Percentiles rank a stretch among this genome's conserved stretches.
Evolutionary conservation across 2,329 filamentous ascomycete genomes (phyloP).

Genomic region (Mariannaea elegans): DNA sequence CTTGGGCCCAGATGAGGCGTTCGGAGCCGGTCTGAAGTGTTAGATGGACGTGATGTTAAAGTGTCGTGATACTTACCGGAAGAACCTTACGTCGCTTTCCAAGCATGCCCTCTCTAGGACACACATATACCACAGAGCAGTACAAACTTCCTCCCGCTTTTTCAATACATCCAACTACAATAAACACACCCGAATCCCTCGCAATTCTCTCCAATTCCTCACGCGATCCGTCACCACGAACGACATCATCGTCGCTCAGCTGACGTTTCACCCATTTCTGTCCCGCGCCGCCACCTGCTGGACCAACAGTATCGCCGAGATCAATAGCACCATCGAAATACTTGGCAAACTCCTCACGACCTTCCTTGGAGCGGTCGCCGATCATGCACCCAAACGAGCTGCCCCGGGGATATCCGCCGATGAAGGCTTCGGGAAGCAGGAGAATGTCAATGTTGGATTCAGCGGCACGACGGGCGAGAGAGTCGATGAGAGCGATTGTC

Average conservation of each 20-base stretch:
- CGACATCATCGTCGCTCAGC: conserved; percentile 49
- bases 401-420: conserved; percentile 90
- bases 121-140: conserved; percentile 84
- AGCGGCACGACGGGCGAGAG: conserved; percentile 71
- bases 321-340: conserved; percentile 86
- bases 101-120: conserved; percentile 74
- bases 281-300: conserved; percentile 70
- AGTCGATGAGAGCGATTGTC: conserved; percentile 73
- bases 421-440: conserved; percentile 90
- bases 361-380: conserved; percentile 72
- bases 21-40: conserved; percentile 74
- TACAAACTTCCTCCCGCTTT: conserved; percentile 83
- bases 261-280: conserved; percentile 74
- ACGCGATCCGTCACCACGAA: conserved; percentile 69
- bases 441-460: conserved; percentile 69
- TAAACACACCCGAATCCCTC: conserved; percentile 79
- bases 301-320: conserved; percentile 77
- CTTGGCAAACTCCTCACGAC: conserved; percentile 81
- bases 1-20: conserved; percentile 88
- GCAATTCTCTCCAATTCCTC: conserved; percentile 83
- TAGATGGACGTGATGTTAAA: neutral
- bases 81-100: conserved; percentile 94
- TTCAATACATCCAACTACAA: conserved; percentile 84
- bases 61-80: conserved; percentile 66
- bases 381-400: conserved; percentile 79